Conservation (phyloP, 495 filamentous ascomycete species). For the Aspergillus saccharolyticus region DNA sequence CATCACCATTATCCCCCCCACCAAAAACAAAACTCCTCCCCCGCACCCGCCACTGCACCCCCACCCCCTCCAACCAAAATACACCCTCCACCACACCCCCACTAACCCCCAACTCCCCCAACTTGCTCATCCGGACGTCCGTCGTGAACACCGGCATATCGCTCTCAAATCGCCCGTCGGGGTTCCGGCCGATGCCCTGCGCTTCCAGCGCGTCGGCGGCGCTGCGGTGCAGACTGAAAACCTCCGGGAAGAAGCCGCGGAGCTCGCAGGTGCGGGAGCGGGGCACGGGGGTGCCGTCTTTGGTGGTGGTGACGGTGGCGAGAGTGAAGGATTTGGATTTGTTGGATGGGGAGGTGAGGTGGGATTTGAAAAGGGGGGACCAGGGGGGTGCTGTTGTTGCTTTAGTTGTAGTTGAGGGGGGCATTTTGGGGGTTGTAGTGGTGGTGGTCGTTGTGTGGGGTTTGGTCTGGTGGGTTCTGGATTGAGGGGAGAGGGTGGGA, state of each 20-base stretch:
- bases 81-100: conserved; percentile 72
- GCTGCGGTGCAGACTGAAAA: conserved; percentile 37
- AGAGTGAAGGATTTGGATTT: conserved; percentile 72
- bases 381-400: conserved; percentile 54
- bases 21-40: conserved; percentile 72
- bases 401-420: conserved; percentile 2
- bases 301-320: conserved; percentile 53
- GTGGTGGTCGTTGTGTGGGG: not conserved
- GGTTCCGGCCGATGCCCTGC: conserved; percentile 53
- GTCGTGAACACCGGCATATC: conserved; percentile 82
- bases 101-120: conserved; percentile 50
- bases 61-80: conserved; percentile 69
- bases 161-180: conserved; percentile 59
- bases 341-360: conserved; percentile 54
- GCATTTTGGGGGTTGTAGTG: conserved; percentile 5
- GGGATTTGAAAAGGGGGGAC: conserved; percentile 60
- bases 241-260: conserved; percentile 73
- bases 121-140: conserved; percentile 81
- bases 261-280: conserved; percentile 64
- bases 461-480: too few relatives aligned
- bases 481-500: too few relatives aligned
- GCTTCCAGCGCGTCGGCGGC: conserved; percentile 63
- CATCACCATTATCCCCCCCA: conserved; percentile 54
- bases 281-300: conserved; percentile 39
- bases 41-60: conserved; percentile 78